A percentile compares a stretch with the other conserved stretches of the same genome.
These are phyloP conservation scores for Fraxinus angustifolia DNA, from an alignment of 305 asterid species.

Conservation along the genomic window DNA sequence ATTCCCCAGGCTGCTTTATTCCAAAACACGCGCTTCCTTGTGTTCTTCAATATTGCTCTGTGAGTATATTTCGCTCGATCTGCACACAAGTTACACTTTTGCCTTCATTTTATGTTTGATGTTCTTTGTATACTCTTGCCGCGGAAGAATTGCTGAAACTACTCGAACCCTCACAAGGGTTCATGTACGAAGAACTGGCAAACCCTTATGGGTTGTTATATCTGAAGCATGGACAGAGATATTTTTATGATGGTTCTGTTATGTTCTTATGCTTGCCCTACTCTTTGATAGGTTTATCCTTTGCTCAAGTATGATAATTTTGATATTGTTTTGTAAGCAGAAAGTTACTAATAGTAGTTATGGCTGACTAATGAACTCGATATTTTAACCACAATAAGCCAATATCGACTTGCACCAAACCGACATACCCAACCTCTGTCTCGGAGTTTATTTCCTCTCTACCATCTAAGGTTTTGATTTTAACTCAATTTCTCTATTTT, in stretches of 20 bases:
- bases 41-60: conserved; percentile 63
- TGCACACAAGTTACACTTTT: background rate
- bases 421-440: background rate
- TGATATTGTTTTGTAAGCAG: background rate
- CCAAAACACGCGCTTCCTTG: conserved; percentile 47
- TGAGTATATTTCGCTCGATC: conserved; percentile 36
- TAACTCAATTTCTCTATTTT: background rate
- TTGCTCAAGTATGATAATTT: background rate
- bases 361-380: background rate
- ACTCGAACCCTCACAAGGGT: background rate
- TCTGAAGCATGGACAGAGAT: too few species aligned
- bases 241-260: background rate
- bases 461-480: background rate
- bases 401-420: background rate
- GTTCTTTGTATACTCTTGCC: background rate
- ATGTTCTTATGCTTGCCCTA: background rate
- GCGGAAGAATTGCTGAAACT: too few species aligned
- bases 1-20: conserved; percentile 62
- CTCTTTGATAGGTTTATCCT: background rate
- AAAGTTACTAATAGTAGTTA: background rate
- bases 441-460: background rate
- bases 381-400: background rate
- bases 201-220: too few species aligned
- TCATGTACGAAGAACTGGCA: too few species aligned
- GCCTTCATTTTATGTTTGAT: conserved; percentile 1